Conservation (phyloP, 768 basidiomycete species). For the Lactarius sanguifluus region DNA sequence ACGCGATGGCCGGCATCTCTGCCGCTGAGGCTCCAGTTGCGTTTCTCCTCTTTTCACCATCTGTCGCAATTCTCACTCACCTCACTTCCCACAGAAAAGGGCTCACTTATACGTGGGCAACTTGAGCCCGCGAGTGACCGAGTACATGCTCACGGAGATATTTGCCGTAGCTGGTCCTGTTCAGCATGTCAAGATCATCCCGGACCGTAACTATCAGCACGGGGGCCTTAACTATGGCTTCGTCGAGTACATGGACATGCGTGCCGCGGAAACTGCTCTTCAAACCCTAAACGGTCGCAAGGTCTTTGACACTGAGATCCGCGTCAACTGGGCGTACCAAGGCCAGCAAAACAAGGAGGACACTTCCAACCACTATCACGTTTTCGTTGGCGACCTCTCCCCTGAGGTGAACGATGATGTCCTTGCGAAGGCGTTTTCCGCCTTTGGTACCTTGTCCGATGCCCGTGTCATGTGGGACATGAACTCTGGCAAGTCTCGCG, state of each 20-base stretch:
- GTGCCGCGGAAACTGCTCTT: conserved; percentile 97
- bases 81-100: conserved; percentile 55
- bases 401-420: conserved; percentile 99
- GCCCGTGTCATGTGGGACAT: conserved; percentile 99
- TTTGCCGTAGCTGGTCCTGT: conserved; percentile 97
- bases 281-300: conserved; percentile 98
- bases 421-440: conserved; percentile 93
- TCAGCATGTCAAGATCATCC: conserved; percentile 99
- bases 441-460: conserved; percentile 95
- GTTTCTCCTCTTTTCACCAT: conserved; percentile 1
- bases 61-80: conserved; percentile 26
- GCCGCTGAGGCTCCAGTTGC: conserved; percentile 78
- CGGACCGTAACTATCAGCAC: conserved; percentile 98
- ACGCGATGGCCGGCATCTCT: conserved; percentile 67
- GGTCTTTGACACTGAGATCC: conserved; percentile 99
- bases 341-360: conserved; percentile 99
- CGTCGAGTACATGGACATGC: conserved; percentile 99
- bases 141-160: conserved; percentile 98
- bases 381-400: conserved; percentile 99
- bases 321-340: conserved; percentile 99
- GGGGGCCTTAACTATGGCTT: conserved; percentile 99
- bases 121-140: conserved; percentile 94
- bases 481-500: conserved; percentile 98
- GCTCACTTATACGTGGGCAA: conserved; percentile 99
- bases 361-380: conserved; percentile 95